Conservation (phyloP, 1,284 basidiomycete genomes). For the Austropuccinia psidii region DNA sequence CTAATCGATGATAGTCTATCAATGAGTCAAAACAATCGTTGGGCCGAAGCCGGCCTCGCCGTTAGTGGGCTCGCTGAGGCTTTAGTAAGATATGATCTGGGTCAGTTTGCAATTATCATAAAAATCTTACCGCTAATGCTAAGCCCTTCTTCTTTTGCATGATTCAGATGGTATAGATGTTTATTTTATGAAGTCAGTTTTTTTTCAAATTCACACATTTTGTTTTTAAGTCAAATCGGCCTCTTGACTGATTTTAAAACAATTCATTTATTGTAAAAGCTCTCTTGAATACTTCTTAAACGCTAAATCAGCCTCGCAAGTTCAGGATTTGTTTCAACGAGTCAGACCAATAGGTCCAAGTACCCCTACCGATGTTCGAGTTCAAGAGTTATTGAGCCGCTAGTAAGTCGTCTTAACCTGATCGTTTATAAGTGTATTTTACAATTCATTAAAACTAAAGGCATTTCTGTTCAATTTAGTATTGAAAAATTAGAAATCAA, state of each 20-base stretch:
- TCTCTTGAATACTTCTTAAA: slow-evolving; percentile 27
- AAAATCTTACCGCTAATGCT: background rate
- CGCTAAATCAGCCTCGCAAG: background rate
- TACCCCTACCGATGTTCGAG: slow-evolving; percentile 34
- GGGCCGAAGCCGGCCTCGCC: slow-evolving; percentile 22
- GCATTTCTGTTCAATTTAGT: slow-evolving; percentile 1
- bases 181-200: slow-evolving; percentile 32
- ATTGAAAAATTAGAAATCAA: slow-evolving; percentile 42
- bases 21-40: slow-evolving; percentile 15
- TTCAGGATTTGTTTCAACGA: slow-evolving; percentile 11
- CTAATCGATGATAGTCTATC: slow-evolving; percentile 32
- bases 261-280: background rate
- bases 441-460: background rate
- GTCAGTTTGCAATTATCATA: background rate
- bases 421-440: background rate
- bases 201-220: background rate
- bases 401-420: slow-evolving; percentile 7
- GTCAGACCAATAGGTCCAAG: slow-evolving; percentile 25
- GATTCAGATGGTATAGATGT: slow-evolving; percentile 29
- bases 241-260: background rate
- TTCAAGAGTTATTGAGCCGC: slow-evolving; percentile 18
- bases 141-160: background rate
- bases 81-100: slow-evolving; percentile 23
- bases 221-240: background rate
- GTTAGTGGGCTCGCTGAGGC: slow-evolving; percentile 18